phyloP scores from a whole-genome alignment of 1,284 basidiomycete species.

The Cystobasidium slooffiae region DNA sequence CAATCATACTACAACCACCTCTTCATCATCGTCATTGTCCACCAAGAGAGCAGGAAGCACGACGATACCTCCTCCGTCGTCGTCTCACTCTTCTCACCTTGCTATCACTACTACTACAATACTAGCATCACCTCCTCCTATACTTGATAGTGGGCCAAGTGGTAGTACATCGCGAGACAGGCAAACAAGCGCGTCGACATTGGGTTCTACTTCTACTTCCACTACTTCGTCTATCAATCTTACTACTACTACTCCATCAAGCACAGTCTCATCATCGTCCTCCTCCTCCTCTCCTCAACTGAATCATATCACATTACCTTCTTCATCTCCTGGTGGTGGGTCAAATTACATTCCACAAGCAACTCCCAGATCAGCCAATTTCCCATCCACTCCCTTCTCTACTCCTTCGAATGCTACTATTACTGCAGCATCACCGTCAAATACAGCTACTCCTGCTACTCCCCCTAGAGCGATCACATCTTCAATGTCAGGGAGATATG shows the following conservation, averaged over 20 bases:
- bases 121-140: neutral
- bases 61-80: neutral
- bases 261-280: neutral
- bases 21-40: neutral
- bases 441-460: too few species aligned
- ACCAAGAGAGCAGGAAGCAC: slow-evolving; percentile 13
- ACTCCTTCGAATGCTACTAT: slow-evolving; percentile 8
- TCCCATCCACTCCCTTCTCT: slow-evolving; percentile 14
- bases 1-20: neutral
- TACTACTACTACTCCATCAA: neutral
- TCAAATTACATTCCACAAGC: slow-evolving; percentile 1
- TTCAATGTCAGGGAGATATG: neutral
- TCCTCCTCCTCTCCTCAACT: neutral
- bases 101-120: neutral
- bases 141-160: too few species aligned
- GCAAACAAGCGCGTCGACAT: neutral
- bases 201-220: neutral
- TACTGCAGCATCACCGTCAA: too few species aligned
- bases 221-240: neutral
- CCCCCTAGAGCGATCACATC: neutral
- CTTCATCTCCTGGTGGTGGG: neutral
- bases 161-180: too few species aligned
- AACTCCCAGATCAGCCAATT: slow-evolving; percentile 6
- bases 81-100: too few species aligned
- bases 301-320: neutral